These are phyloP conservation scores for Trichoderma orchidacearum DNA, from an alignment of 495 filamentous ascomycete species.

Conservation along the genomic window DNA sequence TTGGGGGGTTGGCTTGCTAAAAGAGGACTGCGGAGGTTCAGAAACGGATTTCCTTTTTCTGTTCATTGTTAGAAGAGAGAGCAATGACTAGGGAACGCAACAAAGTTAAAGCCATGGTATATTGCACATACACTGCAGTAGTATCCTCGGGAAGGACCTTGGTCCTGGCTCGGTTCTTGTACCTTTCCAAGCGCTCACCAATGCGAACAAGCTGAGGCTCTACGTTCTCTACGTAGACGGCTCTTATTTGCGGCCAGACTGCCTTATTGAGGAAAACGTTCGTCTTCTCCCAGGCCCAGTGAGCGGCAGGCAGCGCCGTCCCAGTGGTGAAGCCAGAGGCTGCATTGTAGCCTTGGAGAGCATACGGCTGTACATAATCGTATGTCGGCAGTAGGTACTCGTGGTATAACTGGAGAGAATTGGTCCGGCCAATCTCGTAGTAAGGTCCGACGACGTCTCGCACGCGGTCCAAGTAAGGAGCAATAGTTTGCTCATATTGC, in stretches of 20 bases:
- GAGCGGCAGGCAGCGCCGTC: conserved; percentile 60
- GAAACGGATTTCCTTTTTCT: conserved; percentile 4
- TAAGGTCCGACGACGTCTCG: conserved; percentile 50
- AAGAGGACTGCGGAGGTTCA: conserved; percentile 11
- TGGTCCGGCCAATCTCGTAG: conserved; percentile 47
- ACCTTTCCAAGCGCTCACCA: conserved; percentile 73
- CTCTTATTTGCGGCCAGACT: conserved; percentile 64
- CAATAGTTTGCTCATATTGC: conserved; percentile 56
- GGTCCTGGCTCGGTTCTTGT: conserved; percentile 22
- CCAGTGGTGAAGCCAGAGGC: conserved; percentile 51
- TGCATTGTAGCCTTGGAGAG: conserved; percentile 50
- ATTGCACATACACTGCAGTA: background rate
- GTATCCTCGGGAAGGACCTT: conserved; percentile 9
- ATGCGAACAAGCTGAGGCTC: conserved; percentile 92
- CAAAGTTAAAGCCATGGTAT: background rate
- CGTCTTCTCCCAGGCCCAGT: conserved; percentile 52
- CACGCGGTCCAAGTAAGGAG: conserved; percentile 57
- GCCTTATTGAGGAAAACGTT: conserved; percentile 56
- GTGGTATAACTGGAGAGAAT: conserved; percentile 51
- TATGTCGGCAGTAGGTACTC: conserved; percentile 65
- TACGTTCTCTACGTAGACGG: conserved; percentile 79
- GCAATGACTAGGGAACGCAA: too few species aligned
- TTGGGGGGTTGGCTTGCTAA: conserved; percentile 19
- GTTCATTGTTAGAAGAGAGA: background rate
- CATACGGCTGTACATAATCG: conserved; percentile 55